Base-by-base conservation (phyloP, 495 filamentous ascomycete genomes). In the Venustampulla echinocandica region DNA sequence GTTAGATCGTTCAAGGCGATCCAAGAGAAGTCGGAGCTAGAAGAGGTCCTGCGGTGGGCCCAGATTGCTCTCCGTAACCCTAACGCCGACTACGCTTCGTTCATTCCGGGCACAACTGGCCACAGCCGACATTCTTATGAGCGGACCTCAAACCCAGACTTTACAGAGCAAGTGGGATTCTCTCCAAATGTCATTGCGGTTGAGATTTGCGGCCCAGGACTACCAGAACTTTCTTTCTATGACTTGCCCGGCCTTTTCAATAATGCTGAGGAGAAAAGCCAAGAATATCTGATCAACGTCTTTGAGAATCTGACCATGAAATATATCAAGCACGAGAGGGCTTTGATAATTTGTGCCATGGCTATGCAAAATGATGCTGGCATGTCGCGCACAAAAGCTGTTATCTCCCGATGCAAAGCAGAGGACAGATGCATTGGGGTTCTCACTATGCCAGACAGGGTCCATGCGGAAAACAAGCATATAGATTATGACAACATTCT, bases 161-260 rank as follows among this genome's bases (percentile, higher is more conserved):
- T 51, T 6, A 58, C 60, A 10, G 65, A 18, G 2, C 63, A 79
- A 13, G 80, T 79, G 0, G 75, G 84, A 6, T 92, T 92, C 50
- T 84, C 80, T 0, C 87, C 87, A 0, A 94, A 94, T 42, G 70
- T 87, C 0, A 75, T 94, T 0, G 72, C 76, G 0, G 53, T 94
- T 0, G 79, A 87, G 30, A 85, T 94, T 10, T 78, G 77, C 0
- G 82, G 77, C 0, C 81, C 84, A 0, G 69, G 69, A 0, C 72
- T 90, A 0, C 80, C 84, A 0, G 78, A 81, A 28, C 61, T 93
- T 0, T 82, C 80, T 0, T 88, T 94, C 49, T 89, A 82, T 50
- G 87, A 94, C 53, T 64, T 93, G 0, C 87, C 87, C 0, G 87
- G 87, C 0, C 76, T 90, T 3, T 87, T 93, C 50, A 77, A 77